Evolutionary conservation across 805 yeast genomes (phyloP).

Genomic region (Yamadazyma insecticola): DNA sequence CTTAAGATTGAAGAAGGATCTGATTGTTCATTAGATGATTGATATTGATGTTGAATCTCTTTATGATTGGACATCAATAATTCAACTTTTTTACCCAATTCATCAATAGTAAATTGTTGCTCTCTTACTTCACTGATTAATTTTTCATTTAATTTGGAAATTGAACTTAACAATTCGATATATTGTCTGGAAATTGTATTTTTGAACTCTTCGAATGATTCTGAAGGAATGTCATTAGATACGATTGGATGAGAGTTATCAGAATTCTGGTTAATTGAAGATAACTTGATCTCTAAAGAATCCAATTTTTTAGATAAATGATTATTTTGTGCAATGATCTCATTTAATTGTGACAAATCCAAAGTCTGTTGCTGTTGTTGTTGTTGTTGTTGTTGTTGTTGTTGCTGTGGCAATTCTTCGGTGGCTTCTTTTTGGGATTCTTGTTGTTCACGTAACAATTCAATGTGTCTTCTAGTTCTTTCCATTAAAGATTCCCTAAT

Average conservation of each 20-base stretch:
- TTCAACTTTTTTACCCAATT: conserved; percentile 34
- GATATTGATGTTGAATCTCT: conserved; percentile 29
- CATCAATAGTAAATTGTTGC: conserved; percentile 32
- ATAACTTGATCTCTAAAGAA: conserved; percentile 3
- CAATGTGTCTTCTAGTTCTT: conserved; percentile 20
- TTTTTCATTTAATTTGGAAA: conserved; percentile 29
- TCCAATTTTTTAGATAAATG: conserved; percentile 3
- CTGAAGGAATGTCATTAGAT: too few relatives aligned
- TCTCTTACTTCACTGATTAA: conserved; percentile 39
- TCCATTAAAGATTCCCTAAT: conserved; percentile 37
- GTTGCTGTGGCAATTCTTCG: neutral
- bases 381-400: neutral
- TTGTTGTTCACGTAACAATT: neutral
- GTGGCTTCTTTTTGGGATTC: neutral
- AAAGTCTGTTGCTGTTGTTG: neutral
- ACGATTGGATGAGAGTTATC: neutral
- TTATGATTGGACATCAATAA: conserved; percentile 36
- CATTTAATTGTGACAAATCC: conserved; percentile 1
- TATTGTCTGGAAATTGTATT: conserved; percentile 24
- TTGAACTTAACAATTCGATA: conserved; percentile 25
- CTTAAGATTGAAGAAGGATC: conserved; percentile 17
- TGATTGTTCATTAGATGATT: conserved; percentile 10
- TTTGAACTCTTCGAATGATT: conserved; percentile 23
- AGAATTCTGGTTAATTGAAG: neutral
- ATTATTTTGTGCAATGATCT: conserved; percentile 3